Conservation (phyloP, 176 grass and related monocot species). For the Alloteropsis semialata region DNA sequence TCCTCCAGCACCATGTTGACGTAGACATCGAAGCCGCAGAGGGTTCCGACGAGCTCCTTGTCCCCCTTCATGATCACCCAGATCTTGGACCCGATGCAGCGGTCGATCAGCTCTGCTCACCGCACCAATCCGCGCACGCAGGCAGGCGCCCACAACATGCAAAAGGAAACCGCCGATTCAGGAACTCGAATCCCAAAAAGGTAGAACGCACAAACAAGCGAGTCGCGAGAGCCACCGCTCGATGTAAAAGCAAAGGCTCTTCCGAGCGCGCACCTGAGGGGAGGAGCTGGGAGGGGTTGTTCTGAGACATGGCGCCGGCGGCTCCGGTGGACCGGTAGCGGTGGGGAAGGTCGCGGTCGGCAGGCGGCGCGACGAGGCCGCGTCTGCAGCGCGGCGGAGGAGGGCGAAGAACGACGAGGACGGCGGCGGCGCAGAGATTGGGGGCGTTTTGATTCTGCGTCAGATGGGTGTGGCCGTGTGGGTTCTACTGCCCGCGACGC, state of each 20-base stretch:
- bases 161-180: not conserved
- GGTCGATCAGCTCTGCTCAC: conserved; percentile 81
- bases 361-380: not conserved
- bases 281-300: conserved; percentile 95
- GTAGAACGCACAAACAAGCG: not conserved
- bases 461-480: not conserved
- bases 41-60: conserved; percentile 97
- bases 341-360: not conserved
- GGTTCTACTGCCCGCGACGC: not conserved
- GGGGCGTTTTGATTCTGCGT: not conserved
- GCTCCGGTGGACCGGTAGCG: not conserved
- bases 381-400: not conserved
- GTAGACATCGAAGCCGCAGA: conserved; percentile 95
- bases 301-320: conserved; percentile 58
- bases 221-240: not conserved
- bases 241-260: not conserved
- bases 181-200: not conserved
- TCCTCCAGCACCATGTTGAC: conserved; percentile 99
- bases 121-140: not conserved
- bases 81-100: conserved; percentile 98
- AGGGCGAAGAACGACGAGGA: not conserved
- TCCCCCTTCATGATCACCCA: conserved; percentile 99
- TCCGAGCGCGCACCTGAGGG: conserved; percentile 58
- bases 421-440: not conserved
- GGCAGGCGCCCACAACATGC: not conserved